Evolutionary conservation across 768 basidiomycete species (phyloP), one percentile per base, ranked within the genome.

Genomic region (Mycena vulgaris): DNA sequence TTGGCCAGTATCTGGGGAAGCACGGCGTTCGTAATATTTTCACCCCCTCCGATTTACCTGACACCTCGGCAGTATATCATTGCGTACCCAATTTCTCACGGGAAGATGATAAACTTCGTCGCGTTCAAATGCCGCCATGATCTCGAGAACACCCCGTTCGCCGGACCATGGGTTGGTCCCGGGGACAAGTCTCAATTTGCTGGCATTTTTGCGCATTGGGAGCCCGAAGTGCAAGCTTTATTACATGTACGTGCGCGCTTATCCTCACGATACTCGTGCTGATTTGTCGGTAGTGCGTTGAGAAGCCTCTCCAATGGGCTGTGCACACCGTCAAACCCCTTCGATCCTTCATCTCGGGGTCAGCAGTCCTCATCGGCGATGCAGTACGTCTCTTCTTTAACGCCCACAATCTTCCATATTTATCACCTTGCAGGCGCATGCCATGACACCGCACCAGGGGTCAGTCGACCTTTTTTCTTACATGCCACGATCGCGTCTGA

Each of bases 41-140:
- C 28, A 16, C 10, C 64, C n/a, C 39, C 63, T 39, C 51, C 90
- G 8, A 86, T 48, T 85, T 82, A 9, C 82, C 83, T 75, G 85
- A 86, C 87, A 76, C 23, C 31, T 40, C 30, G 40, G 16, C 63
- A 93, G 92, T 88, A 88, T 75, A 76, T 91, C 47, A 83, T 93
- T 19, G 86, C 84, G 2, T 93, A 93, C 76, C 87, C 90, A 0
- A 88, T 93, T 17, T 82, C 88, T 4, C 83, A 83, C 33, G 90
- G 91, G 8, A 86, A 82, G 71, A 78, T 85, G 68, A 80, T 94
- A 72, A 94, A 92, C 73, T 84, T 92, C 64, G 92, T 86, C 21
- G 90, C 89, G 1, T 90, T 91, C 74, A 82, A 79, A 28, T 77
- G 85, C 23, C 80, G 82, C 28, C 85, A 86, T 68, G 86, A 90